Base-by-base conservation (phyloP, 345 rosid species). In the Hirschfeldia incana region DNA sequence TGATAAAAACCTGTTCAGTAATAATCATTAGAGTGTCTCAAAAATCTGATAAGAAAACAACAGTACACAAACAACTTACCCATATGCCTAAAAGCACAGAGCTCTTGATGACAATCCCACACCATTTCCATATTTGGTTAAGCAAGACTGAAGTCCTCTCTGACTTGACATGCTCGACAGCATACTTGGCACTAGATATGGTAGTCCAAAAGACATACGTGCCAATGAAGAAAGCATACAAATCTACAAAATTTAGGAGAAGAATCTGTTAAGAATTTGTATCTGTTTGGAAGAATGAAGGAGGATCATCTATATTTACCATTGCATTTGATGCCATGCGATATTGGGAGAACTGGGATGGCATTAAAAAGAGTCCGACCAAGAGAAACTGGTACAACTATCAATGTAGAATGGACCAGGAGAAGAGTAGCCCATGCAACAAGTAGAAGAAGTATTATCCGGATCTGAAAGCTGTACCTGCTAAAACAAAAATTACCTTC, bases 361-460 rank as follows among this genome's bases (percentile, higher is more conserved):
- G 91, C 88, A 83, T 90, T 93, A 86, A 95, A 95, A 78, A 95
- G 86, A 65, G 90, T 85, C 73, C 98, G 97, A 36, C 99, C 99
- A 70, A 95, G 91, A 13, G 96, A 89, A 73, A 95, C 87, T 21
- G 99, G 99, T 13, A 91, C 89, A 49, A 91, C 89, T 80, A 93
- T 85, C 87, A 95, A 78, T 60, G 94, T 89, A 2, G 99, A 95
- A 87, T 95, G 90, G 87, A 93, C 89, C 83, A 95, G 67, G 69
- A 95, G 98, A 55, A 95, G 87, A 32, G 99, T 93, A 88, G 93
- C 88, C 98, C 97, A 95, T 36, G 99, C 99, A 53, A 87, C 90
- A 85, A 93, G 88, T 82, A 95, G 84, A 81, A 95, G 83, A 67
- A 95, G 90, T 69, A 91, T 87, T 60, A 95, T 89, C 61, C 98